Evolutionary conservation across 495 filamentous ascomycete species (phyloP), one percentile per base, ranked within the genome.

Genomic region (Hyaloscypha hepaticicola): DNA sequence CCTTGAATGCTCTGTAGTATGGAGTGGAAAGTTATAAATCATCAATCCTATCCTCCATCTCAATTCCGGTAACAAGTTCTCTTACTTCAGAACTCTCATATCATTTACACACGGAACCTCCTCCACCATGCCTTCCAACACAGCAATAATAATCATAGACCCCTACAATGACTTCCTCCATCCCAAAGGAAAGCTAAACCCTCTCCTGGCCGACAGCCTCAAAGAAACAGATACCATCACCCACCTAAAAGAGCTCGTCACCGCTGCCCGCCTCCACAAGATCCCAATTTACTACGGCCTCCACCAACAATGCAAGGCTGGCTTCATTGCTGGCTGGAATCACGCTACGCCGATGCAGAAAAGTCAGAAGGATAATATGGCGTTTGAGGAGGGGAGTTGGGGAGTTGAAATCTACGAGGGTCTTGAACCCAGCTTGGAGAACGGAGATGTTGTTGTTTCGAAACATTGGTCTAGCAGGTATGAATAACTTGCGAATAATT

Each of bases 81-180:
- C 38, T 2, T 1, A 45, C 12, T 45, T 11, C 38, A 14, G n/a
- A n/a, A 19, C 38, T 16, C 19, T 16, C 38, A 45, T 16, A 45
- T 1, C 38, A 3, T 3, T 16, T 19, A 12, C 16, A 31, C 19
- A 11, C 53, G 14, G n/a, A 31, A 58, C 27, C 8, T 19, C 48
- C 22, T 5, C 19, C 60, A 51, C 21, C 60, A 22, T 11, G 38
- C 38, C 38, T 45, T 45, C 38, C 38, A 50, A 63, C 27, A 74
- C 63, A 29, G 69, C 69, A 51, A 53, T 72, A n/a, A 29, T 72
- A 31, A 64, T 72, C 50, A 72, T 70, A 26, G 70, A 72, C 65
- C 68, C 68, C 1, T 72, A 72, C 68, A 73, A 73, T 60, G 72
- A 73, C 67, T 73, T 70, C 65, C 45, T 73, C 2, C 70, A 73